Base-by-base conservation (phyloP, 495 filamentous ascomycete species). In the Tuber aestivum region DNA sequence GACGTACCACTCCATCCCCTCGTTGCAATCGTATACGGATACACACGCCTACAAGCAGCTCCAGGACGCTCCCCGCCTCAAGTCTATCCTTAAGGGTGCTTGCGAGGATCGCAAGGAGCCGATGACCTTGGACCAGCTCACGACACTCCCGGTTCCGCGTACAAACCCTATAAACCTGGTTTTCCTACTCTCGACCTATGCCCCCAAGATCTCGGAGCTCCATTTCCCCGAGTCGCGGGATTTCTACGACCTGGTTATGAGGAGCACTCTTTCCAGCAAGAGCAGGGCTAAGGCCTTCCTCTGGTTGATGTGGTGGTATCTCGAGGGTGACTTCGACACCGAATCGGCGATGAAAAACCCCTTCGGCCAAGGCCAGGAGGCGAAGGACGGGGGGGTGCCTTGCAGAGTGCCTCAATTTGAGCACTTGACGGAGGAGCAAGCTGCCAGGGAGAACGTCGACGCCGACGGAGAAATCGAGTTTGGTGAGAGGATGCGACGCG, bases 301-400 rank as follows among this genome's bases (percentile, higher is more conserved):
- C 23, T 99, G 95, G 95, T 84, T 99, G 76, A 97, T 99, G 90
- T 99, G 95, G 95, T 97, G 93, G 87, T 98, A 99, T 84, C 87
- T 98, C n/a, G 96, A 99, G 85, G 95, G 94, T 72, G 92, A 98
- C 83, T 97, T 97, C 81, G 91, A 91, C 7, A 87, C 89, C 70
- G 92, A 97, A 77, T 92, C 91, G 73, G 93, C 93, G 56, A 85
- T 90, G 61, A 90, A 92, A 74, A 99, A 98, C 83, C 95, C 95
- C 0, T 99, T 97, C 81, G 95, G 96, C 3, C 83, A 89, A 1
- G 95, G 95, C 32, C 83, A 87, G 84, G 91, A 81, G 84, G 90
- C 85, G 84, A 91, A 82, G 83, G 90, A 84, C 74, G 86, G 16
- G 84, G 92, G 85, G 75, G 87, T 87, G 84, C 93, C 87, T 85